These are phyloP conservation scores for Yamagishiella unicocca DNA, from an alignment of 139 green algal species.

Conservation along the genomic window DNA sequence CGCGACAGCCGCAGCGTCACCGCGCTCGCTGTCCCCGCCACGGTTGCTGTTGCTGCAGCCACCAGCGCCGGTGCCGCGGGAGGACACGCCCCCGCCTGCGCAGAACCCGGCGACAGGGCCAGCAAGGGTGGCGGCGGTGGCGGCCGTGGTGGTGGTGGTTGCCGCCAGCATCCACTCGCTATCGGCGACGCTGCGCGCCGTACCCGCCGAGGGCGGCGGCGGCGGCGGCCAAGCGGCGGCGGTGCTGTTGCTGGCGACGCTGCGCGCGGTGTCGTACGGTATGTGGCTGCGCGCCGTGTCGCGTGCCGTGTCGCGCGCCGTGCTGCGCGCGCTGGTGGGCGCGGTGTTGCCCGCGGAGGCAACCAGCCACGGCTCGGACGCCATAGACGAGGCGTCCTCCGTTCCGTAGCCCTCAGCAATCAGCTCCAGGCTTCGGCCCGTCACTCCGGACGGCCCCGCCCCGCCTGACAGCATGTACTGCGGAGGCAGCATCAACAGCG, in stretches of 20 bases:
- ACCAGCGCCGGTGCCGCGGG: not conserved
- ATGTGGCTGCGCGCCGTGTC: slow-evolving; percentile 1
- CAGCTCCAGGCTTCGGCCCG: slow-evolving; percentile 21
- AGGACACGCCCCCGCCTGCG: not conserved
- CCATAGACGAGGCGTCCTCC: slow-evolving; percentile 4
- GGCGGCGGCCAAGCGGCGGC: slow-evolving; percentile 1
- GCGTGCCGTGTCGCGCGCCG: too few relatives aligned
- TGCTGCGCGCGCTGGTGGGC: slow-evolving; percentile 33
- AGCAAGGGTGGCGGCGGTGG: not conserved
- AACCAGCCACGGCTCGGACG: not conserved
- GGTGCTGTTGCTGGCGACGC: not conserved
- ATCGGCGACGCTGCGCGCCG: slow-evolving; percentile 24
- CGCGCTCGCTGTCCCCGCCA: not conserved
- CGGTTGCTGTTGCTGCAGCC: not conserved
- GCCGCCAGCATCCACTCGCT: slow-evolving; percentile 24
- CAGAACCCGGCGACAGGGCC: not conserved
- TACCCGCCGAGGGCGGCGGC: slow-evolving; percentile 25
- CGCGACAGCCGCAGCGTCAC: not conserved
- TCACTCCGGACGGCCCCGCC: not conserved
- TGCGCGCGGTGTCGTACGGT: slow-evolving; percentile 31
- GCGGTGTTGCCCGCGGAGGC: not conserved
- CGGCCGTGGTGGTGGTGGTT: not conserved
- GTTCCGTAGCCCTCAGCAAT: slow-evolving; percentile 16
- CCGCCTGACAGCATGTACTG: not conserved
- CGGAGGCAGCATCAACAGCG: not conserved